Conservation (phyloP, 768 basidiomycete genomes). For the Amanita muscaria region DNA sequence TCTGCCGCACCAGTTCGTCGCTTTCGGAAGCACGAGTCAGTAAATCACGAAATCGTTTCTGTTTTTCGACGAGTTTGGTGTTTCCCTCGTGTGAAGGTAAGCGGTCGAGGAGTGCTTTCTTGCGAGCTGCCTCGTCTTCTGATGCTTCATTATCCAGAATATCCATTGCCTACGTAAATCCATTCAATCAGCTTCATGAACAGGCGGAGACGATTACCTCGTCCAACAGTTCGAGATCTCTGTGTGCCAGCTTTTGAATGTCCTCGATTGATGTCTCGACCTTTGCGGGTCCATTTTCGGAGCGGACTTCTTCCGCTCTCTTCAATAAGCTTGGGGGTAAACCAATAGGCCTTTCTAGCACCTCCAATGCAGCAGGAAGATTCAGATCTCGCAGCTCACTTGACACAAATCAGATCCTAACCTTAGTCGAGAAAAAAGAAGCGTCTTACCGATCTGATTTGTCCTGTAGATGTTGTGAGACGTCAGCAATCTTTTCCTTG, state of each 20-base stretch:
- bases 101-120: constrained; percentile 39
- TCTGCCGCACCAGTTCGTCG: constrained; percentile 66
- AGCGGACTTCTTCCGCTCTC: constrained; percentile 78
- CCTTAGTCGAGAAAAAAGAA: too few species aligned
- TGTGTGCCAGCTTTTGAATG: constrained; percentile 54
- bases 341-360: constrained; percentile 77
- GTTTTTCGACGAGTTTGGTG: constrained; percentile 58
- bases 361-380: constrained; percentile 81
- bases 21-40: constrained; percentile 65
- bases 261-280: constrained; percentile 69
- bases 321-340: constrained; percentile 81
- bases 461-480: constrained; percentile 55
- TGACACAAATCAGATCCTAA: too few species aligned
- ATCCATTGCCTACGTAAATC: constrained; percentile 60
- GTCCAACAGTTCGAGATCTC: constrained; percentile 55
- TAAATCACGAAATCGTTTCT: constrained; percentile 61
- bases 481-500: constrained; percentile 53
- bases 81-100: constrained; percentile 77
- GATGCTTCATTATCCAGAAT: constrained; percentile 86
- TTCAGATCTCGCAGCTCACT: constrained; percentile 66
- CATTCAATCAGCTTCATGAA: background rate
- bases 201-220: constrained; percentile 50
- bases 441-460: constrained; percentile 52
- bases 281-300: constrained; percentile 64
- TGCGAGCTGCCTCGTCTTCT: constrained; percentile 67